Evolutionary conservation across 805 yeast genomes (phyloP), one percentile per base, ranked within the genome.

Genomic region (Candida oleophila): DNA sequence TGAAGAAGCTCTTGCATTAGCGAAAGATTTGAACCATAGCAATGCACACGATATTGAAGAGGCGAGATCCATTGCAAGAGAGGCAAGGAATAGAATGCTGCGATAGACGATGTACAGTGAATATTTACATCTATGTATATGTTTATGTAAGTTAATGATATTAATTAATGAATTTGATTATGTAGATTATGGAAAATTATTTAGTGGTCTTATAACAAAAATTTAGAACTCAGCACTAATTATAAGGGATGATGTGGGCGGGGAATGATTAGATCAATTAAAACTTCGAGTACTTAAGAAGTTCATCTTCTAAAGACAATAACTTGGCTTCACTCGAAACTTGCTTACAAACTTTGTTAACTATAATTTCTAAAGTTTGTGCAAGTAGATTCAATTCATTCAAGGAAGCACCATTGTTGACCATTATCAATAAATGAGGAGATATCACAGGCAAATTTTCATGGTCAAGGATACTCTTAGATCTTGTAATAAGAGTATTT

Each of bases 1-100:
- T 70, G 81, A 80, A 41, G 75, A 71, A 46, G 96, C 97, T 0
- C 83, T 83, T 50, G 80, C 76, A 43, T 80, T 85, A 59, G 94
- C 96, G 1, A 78, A 80, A 45, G 87, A 83, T 47, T 74, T 89
- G 53, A 67, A 66, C 41, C 68, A 68, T 45, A 95, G 92, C 22
- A 79, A 86, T n/a, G 85, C 90, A 11, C 89, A 83, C 47, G 95
- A 87, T 57, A 81, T 90, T 16, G 97, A 90, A 56, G 97, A 90
- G 61, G 97, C 96, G 0, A 70, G 96, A 38, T 76, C 85, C 0
- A 85, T 91, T 28, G 88, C 92, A 0, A 74, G 90, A 56, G 92
- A 87, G 50, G 89, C 94, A 12, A 66, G 89, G 49, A 77, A 74
- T 55, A 73, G 81, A 47, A 66, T 82, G 68, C 38, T 50, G 42